Evolutionary conservation across 345 rosid species (phyloP).

Genomic region (Anacardium occidentale): DNA sequence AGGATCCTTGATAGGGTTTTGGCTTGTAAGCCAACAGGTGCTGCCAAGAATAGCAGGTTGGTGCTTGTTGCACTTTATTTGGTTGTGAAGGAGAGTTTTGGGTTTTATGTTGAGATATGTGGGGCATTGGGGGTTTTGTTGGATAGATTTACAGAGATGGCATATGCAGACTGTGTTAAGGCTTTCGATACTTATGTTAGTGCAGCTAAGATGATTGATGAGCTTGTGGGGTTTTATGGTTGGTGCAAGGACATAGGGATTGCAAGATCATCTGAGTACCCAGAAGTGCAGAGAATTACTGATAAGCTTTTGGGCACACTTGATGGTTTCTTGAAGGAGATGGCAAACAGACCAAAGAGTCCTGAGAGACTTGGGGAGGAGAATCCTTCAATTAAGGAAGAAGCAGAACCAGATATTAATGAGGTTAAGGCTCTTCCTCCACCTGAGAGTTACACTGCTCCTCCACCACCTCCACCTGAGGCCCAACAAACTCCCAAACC

Average conservation of each 20-base stretch:
- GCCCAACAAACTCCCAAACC: slow-evolving; percentile 44
- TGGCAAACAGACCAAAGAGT: slow-evolving; percentile 60
- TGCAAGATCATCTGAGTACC: slow-evolving; percentile 87
- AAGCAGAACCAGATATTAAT: slow-evolving; percentile 58
- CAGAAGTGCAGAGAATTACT: slow-evolving; percentile 85
- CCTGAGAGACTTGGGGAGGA: slow-evolving; percentile 54
- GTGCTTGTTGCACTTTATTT: slow-evolving; percentile 66
- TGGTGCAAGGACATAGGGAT: slow-evolving; percentile 91
- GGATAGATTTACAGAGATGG: slow-evolving; percentile 85
- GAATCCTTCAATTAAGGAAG: slow-evolving; percentile 39
- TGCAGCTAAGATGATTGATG: slow-evolving; percentile 84
- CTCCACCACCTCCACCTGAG: slow-evolving; percentile 44
- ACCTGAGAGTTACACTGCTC: slow-evolving; percentile 59
- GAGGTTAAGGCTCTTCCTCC: slow-evolving; percentile 84
- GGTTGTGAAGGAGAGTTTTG: slow-evolving; percentile 81
- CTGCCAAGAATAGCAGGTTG: slow-evolving; percentile 74
- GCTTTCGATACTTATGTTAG: slow-evolving; percentile 82
- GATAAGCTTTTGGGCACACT: slow-evolving; percentile 74
- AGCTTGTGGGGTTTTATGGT: slow-evolving; percentile 60
- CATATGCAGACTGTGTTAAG: slow-evolving; percentile 73
- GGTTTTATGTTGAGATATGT: slow-evolving; percentile 73
- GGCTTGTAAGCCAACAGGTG: slow-evolving; percentile 72
- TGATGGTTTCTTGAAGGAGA: slow-evolving; percentile 81
- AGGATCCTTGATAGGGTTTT: slow-evolving; percentile 69
- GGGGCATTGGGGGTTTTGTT: slow-evolving; percentile 78